Evolutionary conservation across 164 flowering plant genomes (phyloP).

Genomic region (Stephania japonica): DNA sequence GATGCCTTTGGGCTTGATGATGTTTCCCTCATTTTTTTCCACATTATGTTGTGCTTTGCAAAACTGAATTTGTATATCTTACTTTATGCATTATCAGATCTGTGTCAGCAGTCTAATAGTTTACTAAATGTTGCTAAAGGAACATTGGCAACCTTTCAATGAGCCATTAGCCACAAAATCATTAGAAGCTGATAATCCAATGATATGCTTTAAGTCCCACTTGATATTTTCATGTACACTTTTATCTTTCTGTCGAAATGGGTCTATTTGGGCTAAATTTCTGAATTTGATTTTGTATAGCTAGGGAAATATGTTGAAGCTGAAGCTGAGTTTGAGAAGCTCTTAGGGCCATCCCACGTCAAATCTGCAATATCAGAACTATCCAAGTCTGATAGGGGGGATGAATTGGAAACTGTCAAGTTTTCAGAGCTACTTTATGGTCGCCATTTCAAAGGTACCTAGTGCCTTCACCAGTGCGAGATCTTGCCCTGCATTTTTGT

Average conservation of each 20-base stretch:
- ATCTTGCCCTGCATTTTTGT: neutral
- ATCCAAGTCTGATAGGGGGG: slow-evolving; percentile 68
- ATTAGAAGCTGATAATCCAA: neutral
- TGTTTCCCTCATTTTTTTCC: too few species aligned
- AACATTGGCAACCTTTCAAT: neutral
- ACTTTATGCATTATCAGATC: neutral
- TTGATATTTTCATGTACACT: neutral
- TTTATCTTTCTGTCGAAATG: neutral
- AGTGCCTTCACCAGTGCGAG: neutral
- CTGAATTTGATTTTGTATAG: slow-evolving; percentile 27
- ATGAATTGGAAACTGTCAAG: slow-evolving; percentile 49
- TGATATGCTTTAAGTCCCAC: neutral
- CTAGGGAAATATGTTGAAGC: slow-evolving; percentile 80
- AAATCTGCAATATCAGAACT: slow-evolving; percentile 70
- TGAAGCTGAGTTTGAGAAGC: slow-evolving; percentile 75
- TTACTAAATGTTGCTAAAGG: neutral
- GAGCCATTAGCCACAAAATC: neutral
- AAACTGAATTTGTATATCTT: too few species aligned
- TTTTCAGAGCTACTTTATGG: slow-evolving; percentile 73
- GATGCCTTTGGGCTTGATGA: too few species aligned
- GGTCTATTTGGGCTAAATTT: neutral
- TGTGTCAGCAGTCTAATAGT: neutral
- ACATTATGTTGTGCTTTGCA: too few species aligned
- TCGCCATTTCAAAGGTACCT: slow-evolving; percentile 75
- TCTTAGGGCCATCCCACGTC: slow-evolving; percentile 69